Evolutionary conservation across 2,329 filamentous ascomycete genomes (phyloP), one percentile per base, ranked within the genome.

Genomic region (Fusarium sp.): DNA sequence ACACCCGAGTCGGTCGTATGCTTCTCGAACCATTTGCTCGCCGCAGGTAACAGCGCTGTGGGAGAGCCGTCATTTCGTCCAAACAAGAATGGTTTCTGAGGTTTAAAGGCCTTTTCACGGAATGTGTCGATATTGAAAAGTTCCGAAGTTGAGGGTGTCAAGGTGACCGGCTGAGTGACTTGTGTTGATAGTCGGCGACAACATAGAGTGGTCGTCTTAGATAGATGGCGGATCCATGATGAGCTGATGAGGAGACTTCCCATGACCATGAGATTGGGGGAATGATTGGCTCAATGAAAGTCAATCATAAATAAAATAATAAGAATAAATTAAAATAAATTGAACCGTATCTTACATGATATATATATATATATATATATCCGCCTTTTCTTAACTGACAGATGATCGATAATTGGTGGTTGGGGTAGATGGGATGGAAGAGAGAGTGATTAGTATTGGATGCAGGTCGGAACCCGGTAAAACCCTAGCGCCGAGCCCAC

Each of bases 21-120:
- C 22, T 67, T 53, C 35, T 67, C 66, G 75, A 94, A 93, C 92
- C 92, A 93, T 71, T 87, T 89, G 5, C 76, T 77, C 22, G 85
- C 81, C 2, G 90, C 90, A 1, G 90, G 89, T 1, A 92, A 77
- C 29, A 73, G 46, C 12, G 58, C 27, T 1, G 75, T 65, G 3
- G 79, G 71, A 57, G 87, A 87, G 3, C 79, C 76, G 8, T 79
- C 77, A 35, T 81, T 79, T n/a, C 84, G 85, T 7, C 90, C 82
- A 20, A 91, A 79, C 11, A 86, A 80, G 2, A 78, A 69, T 5
- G 92, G 92, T 20, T 79, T 81, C 55, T 88, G 85, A 1, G 87
- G 83, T 2, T 78, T 70, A 76, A 92, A 91, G 38, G 86, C 90
- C 38, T 81, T 72, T n/a, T 84, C 73, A 29, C 85, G 86, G 77